Percentiles rank a stretch among this genome's conserved stretches.
Conservation (phyloP, 345 rosid species). For the Trapa incisa region DNA sequence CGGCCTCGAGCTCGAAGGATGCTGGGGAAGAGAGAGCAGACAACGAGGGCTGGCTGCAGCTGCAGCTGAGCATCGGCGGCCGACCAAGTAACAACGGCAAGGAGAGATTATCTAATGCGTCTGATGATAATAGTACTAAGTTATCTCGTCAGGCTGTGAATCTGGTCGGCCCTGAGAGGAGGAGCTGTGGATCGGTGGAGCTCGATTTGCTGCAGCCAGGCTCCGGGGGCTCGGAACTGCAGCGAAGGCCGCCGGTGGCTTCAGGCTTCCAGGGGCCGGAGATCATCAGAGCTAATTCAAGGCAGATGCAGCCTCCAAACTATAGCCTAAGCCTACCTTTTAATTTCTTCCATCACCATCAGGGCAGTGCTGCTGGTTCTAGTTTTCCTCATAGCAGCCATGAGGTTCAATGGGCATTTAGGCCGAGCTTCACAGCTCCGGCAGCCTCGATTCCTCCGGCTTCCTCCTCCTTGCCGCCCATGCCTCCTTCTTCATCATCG, state of each 20-base stretch:
- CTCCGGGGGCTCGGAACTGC: neutral
- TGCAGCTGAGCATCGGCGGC: slow-evolving; percentile 62
- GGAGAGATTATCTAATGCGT: no score
- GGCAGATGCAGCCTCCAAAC: slow-evolving; percentile 1
- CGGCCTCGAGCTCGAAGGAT: slow-evolving; percentile 51
- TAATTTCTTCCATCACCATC: slow-evolving; percentile 18
- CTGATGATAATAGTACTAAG: no score
- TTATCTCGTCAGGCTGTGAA: neutral
- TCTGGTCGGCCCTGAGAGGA: neutral
- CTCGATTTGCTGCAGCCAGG: slow-evolving; percentile 2
- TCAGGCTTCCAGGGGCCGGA: neutral
- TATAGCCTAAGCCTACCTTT: neutral
- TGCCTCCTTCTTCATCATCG: slow-evolving; percentile 28
- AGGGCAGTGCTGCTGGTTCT: slow-evolving; percentile 26
- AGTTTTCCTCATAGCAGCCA: slow-evolving; percentile 30
- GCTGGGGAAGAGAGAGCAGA: slow-evolving; percentile 23
- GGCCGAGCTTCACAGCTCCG: slow-evolving; percentile 27
- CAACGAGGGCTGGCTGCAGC: slow-evolving; percentile 82
- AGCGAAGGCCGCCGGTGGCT: slow-evolving; percentile 12
- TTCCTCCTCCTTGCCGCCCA: slow-evolving; percentile 25
- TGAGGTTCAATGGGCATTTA: slow-evolving; percentile 55
- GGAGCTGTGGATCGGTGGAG: slow-evolving; percentile 2
- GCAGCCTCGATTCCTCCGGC: slow-evolving; percentile 12
- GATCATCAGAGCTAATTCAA: neutral
- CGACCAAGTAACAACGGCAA: neutral